Evolutionary conservation across 148 eudicot species (phyloP), one percentile per base, ranked within the genome.

Genomic region (Spergularia bocconei): DNA sequence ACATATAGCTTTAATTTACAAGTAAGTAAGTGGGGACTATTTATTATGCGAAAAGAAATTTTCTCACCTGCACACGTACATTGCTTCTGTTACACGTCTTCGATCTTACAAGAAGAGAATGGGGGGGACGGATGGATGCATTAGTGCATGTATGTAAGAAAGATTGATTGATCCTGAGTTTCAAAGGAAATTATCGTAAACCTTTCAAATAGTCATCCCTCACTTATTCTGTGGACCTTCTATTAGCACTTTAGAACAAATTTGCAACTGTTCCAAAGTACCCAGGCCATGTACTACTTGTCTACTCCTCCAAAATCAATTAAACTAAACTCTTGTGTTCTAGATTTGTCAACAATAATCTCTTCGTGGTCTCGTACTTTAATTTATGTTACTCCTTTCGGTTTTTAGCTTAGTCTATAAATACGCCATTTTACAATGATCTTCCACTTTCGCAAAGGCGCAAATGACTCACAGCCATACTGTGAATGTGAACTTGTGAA

Each of bases 71-170:
- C 69, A 2, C 5, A 55, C 50, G 12, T 4, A 67, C 51, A 52
- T 79, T 79, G 75, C 82, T 79, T 79, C 70, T 74, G 14, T 62
- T 62, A 20, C 66, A 79, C 78, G 78, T 68, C 66, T 74, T 74
- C 61, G 70, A 69, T 79, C 70, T 69, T 60, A 59, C 59, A 19
- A 4, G 67, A 53, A 38, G 47, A 23, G 57, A 20, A 48, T 6
- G 50, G 36, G 10, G 48, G 48, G 48, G 48, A 44, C 48, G 48
- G 48, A 44, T 44, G 36, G 36, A 29, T 29, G 36, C 36, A 29
- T 29, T 2, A 2, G 36, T 29, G 36, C 2, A 29, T 29, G 7
- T 44, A 9, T 4, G 76, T 16, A 74, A 58, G 23, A 41, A 44
- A 58, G 53, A 39, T 62, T 67, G 65, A 58, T 76, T 25, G 60